Evolutionary conservation across 305 asterid species (phyloP).

Genomic region (Salvia sclarea): DNA sequence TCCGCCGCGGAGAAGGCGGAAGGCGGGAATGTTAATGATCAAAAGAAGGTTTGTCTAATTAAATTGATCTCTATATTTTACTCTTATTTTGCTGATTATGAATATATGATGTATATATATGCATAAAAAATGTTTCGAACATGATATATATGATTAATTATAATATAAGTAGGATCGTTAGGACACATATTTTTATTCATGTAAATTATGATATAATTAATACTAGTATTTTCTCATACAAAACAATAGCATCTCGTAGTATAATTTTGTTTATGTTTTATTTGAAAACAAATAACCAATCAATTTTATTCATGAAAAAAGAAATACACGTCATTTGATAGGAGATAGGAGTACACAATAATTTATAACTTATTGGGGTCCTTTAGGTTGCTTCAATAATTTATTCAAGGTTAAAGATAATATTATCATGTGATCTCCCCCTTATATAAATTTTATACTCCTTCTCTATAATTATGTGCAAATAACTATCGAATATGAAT

Average conservation of each 20-base stretch:
- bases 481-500: no score
- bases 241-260: background rate
- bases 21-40: conserved; percentile 3
- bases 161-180: no score
- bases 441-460: background rate
- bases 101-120: background rate
- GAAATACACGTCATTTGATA: no score
- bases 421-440: background rate
- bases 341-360: no score
- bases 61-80: background rate
- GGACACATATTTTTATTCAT: no score
- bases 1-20: conserved; percentile 28
- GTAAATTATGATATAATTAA: background rate
- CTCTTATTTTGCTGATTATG: background rate
- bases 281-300: background rate
- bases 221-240: background rate
- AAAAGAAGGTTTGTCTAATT: conserved; percentile 29
- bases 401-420: no score
- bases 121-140: background rate
- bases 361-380: no score
- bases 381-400: no score
- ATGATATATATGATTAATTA: background rate
- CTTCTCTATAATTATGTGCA: background rate
- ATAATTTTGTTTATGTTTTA: background rate
- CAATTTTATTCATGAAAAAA: no score